Percentiles rank a stretch among this genome's conserved stretches.
phyloP scores from a whole-genome alignment of 352 stramenopile genomes.

The Globisporangium paddicum region DNA sequence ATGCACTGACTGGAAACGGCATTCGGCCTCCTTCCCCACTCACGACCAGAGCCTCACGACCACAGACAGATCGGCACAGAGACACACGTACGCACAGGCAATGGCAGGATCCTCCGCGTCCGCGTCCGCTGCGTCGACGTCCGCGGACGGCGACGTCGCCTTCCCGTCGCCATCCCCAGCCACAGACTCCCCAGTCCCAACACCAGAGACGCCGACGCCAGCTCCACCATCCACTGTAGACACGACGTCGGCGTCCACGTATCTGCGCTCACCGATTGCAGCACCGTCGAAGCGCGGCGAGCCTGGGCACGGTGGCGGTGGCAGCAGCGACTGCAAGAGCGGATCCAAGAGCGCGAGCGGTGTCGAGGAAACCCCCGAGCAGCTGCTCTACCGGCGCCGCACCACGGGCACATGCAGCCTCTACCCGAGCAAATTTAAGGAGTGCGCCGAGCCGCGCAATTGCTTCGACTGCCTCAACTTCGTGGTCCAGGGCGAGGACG shows the following conservation, averaged over 20 bases:
- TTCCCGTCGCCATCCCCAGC: constrained; percentile 11
- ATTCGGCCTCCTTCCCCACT: not conserved
- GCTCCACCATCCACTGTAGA: not conserved
- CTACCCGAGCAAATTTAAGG: constrained; percentile 33
- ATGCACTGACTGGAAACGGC: not conserved
- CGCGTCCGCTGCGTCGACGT: constrained; percentile 12
- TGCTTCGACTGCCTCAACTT: constrained; percentile 57
- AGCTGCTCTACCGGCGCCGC: constrained; percentile 18
- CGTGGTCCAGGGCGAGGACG: constrained; percentile 24
- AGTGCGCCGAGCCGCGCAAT: constrained; percentile 32
- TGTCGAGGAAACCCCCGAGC: constrained; percentile 9
- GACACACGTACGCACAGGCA: not conserved
- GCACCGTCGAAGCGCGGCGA: not conserved
- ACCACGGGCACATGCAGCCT: constrained; percentile 33
- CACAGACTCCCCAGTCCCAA: not conserved
- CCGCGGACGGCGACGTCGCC: constrained; percentile 18
- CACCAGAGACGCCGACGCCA: not conserved
- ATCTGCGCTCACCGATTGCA: not conserved
- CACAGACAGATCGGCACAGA: not conserved
- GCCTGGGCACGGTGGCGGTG: not conserved
- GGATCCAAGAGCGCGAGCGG: constrained; percentile 4
- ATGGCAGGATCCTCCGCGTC: constrained; percentile 17
- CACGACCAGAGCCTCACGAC: too few species aligned
- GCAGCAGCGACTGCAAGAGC: constrained; percentile 7
- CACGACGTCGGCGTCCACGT: not conserved